A percentile compares a stretch with the other conserved stretches of the same genome.
Conservation (phyloP, 345 rosid species). For the Fremontodendron californicum region DNA sequence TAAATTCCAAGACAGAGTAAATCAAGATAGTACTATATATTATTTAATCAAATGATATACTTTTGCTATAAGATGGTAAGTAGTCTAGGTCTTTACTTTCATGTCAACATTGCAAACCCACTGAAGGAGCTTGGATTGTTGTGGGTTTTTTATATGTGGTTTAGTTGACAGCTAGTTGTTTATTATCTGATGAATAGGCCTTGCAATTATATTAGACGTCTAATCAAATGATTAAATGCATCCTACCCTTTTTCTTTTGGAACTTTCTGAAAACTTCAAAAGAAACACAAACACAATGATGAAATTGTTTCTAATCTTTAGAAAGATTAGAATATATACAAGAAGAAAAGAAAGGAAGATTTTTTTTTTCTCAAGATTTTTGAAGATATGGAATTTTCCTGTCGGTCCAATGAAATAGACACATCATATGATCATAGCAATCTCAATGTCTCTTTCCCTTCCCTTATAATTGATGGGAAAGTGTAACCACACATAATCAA, state of each 20-base stretch:
- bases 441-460: neutral
- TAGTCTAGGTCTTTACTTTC: neutral
- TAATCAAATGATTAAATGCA: neutral
- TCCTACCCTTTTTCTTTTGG: neutral
- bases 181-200: neutral
- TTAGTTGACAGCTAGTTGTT: slow-evolving; percentile 7
- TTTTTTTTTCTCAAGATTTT: neutral
- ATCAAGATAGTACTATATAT: neutral
- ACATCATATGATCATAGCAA: neutral
- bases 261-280: neutral
- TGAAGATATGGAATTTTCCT: neutral
- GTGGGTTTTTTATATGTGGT: neutral
- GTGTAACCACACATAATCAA: neutral
- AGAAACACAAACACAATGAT: neutral
- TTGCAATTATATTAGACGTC: neutral
- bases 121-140: neutral
- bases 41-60: neutral
- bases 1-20: neutral
- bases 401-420: neutral
- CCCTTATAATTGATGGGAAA: neutral
- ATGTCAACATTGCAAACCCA: neutral
- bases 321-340: neutral
- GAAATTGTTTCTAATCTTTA: neutral
- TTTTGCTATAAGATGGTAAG: neutral
- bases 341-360: neutral